These are phyloP conservation scores for Chloris gayana DNA, from an alignment of 176 grass and related monocot species.

Conservation along the genomic window DNA sequence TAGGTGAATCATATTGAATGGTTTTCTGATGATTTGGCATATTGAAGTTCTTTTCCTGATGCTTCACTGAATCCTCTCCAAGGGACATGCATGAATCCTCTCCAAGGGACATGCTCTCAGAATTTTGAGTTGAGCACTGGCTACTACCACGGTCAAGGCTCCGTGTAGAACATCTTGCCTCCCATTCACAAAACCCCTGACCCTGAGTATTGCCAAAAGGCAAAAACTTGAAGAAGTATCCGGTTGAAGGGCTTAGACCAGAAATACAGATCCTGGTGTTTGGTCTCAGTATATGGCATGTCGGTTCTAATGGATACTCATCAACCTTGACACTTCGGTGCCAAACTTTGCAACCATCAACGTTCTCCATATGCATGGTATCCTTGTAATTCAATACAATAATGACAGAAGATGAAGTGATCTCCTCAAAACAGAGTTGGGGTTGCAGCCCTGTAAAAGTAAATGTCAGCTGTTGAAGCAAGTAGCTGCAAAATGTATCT, in stretches of 20 bases:
- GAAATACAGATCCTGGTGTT: constrained; percentile 64
- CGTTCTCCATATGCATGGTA: constrained; percentile 50
- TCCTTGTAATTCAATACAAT: constrained; percentile 58
- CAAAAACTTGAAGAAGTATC: constrained; percentile 69
- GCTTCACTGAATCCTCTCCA: constrained; percentile 40
- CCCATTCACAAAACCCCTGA: constrained; percentile 54
- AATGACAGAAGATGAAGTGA: constrained; percentile 61
- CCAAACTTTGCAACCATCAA: constrained; percentile 76
- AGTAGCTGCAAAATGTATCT: not conserved
- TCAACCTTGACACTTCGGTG: constrained; percentile 52
- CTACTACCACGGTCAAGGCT: constrained; percentile 56
- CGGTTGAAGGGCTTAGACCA: constrained; percentile 72
- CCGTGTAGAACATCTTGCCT: constrained; percentile 63
- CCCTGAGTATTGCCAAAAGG: constrained; percentile 62
- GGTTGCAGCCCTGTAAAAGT: constrained; percentile 50
- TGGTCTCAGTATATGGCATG: constrained; percentile 62
- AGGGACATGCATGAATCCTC: constrained; percentile 46
- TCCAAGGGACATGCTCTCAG: constrained; percentile 47
- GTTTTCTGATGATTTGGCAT: constrained; percentile 37
- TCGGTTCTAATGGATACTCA: constrained; percentile 65
- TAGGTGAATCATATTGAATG: constrained; percentile 73
- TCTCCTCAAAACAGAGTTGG: constrained; percentile 66
- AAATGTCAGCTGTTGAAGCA: constrained; percentile 43
- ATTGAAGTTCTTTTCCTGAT: constrained; percentile 50
- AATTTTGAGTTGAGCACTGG: constrained; percentile 61